Percentiles rank a stretch among this genome's conserved stretches.
Conservation (phyloP, 805 yeast species). For the Cyberlindnera nakhonratchasimensis region DNA sequence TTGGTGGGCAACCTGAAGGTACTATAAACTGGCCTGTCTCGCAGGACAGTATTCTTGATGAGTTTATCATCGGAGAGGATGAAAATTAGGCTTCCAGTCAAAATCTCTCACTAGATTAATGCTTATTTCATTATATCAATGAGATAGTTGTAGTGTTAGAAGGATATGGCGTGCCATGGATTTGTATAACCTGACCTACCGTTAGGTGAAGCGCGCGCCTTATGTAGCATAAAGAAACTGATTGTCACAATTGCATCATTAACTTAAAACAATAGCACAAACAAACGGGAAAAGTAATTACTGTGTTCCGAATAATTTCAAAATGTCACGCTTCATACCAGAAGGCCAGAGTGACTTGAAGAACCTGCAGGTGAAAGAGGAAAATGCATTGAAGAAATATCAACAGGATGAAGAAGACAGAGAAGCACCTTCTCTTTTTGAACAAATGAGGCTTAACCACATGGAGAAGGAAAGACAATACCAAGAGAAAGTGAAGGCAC, state of each 20-base stretch:
- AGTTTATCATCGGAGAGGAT: constrained; percentile 43
- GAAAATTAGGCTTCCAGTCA: constrained; percentile 15
- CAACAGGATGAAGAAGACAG: constrained; percentile 22
- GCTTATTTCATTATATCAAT: too few species aligned
- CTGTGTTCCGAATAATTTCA: neutral
- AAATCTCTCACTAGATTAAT: too few species aligned
- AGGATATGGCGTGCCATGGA: too few species aligned
- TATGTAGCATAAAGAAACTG: too few species aligned
- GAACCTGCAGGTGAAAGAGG: constrained; percentile 19
- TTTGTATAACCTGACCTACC: too few species aligned
- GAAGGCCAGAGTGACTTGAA: constrained; percentile 27
- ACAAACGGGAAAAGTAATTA: neutral
- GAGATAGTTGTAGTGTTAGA: too few species aligned
- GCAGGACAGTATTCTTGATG: constrained; percentile 38
- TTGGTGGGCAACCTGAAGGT: constrained; percentile 41
- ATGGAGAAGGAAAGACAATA: constrained; percentile 24
- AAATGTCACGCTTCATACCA: constrained; percentile 29
- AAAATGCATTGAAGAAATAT: constrained; percentile 16
- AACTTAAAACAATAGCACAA: neutral
- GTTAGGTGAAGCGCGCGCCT: too few species aligned
- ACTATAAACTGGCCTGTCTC: constrained; percentile 38
- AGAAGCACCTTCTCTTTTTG: constrained; percentile 25
- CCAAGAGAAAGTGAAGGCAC: constrained; percentile 24
- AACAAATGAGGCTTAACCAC: constrained; percentile 29
- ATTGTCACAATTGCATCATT: too few species aligned